These are phyloP conservation scores for Vigna radiata DNA, from an alignment of 306 rosid species.

Conservation along the genomic window DNA sequence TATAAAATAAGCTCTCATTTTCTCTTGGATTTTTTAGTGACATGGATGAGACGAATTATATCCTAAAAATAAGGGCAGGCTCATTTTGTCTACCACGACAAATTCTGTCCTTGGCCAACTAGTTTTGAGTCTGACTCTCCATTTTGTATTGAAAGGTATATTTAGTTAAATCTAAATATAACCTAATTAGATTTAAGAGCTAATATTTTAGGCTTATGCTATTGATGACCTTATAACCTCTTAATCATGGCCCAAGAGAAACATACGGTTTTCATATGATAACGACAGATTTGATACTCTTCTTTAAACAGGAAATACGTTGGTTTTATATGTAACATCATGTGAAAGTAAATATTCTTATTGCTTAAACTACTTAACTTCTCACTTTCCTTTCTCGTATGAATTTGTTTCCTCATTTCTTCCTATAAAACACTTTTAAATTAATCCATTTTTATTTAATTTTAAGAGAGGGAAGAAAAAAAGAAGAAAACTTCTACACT, in stretches of 20 bases:
- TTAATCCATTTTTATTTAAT: not conserved
- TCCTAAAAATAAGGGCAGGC: conserved; percentile 47
- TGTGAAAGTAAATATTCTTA: not conserved
- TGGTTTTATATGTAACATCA: not conserved
- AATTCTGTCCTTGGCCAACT: conserved; percentile 54
- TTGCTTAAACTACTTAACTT: not conserved
- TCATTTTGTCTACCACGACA: conserved; percentile 50
- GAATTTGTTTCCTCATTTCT: not conserved
- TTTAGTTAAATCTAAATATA: conserved; percentile 43
- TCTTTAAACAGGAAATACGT: conserved; percentile 12
- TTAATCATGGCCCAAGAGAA: conserved; percentile 10
- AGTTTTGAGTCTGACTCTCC: conserved; percentile 57
- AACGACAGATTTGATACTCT: conserved; percentile 25
- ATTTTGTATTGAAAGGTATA: conserved; percentile 36
- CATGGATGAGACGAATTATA: conserved; percentile 45
- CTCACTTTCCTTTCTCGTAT: not conserved
- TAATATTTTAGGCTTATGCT: conserved; percentile 18
- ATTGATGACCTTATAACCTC: conserved; percentile 42
- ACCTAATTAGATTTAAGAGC: conserved; percentile 36
- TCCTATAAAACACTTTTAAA: not conserved
- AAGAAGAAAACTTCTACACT: not conserved
- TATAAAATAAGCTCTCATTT: conserved; percentile 53
- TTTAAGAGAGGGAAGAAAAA: not conserved
- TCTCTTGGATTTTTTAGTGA: conserved; percentile 47
- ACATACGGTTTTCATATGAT: conserved; percentile 24